Conservation (phyloP, 2,329 filamentous ascomycete species). For the Talaromyces piceae region DNA sequence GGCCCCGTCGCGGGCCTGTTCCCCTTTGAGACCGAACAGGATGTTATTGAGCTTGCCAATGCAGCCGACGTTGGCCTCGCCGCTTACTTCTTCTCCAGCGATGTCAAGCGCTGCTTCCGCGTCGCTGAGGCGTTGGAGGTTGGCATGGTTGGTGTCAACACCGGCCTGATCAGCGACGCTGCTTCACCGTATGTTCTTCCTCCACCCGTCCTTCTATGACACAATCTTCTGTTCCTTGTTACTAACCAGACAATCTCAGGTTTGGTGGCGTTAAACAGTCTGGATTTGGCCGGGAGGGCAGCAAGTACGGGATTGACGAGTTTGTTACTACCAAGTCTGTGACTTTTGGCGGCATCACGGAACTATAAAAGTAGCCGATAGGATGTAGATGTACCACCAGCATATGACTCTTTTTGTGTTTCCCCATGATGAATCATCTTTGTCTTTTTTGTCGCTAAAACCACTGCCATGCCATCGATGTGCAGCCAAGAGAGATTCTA, state of each 20-base stretch:
- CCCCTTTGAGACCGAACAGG: constrained; percentile 78
- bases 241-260: constrained; percentile 22
- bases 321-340: constrained; percentile 68
- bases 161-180: constrained; percentile 53
- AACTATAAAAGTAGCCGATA: constrained; percentile 25
- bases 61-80: constrained; percentile 76
- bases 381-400: background rate
- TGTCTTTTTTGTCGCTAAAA: too few relatives aligned
- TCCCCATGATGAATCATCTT: too few relatives aligned
- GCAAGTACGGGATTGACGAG: constrained; percentile 68
- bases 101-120: constrained; percentile 52
- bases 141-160: constrained; percentile 59
- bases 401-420: background rate
- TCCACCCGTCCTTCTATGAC: background rate
- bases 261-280: constrained; percentile 80
- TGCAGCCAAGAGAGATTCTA: too few relatives aligned
- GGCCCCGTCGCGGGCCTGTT: constrained; percentile 89
- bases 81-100: constrained; percentile 80
- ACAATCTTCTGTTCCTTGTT: background rate
- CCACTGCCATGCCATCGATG: too few relatives aligned
- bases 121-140: constrained; percentile 52
- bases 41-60: constrained; percentile 81
- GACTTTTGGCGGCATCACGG: constrained; percentile 56
- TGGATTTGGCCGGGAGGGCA: constrained; percentile 73
- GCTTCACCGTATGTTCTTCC: constrained; percentile 38